These are phyloP conservation scores for Hippophae tibetana DNA, from an alignment of 306 rosid genomes.

Conservation along the genomic window DNA sequence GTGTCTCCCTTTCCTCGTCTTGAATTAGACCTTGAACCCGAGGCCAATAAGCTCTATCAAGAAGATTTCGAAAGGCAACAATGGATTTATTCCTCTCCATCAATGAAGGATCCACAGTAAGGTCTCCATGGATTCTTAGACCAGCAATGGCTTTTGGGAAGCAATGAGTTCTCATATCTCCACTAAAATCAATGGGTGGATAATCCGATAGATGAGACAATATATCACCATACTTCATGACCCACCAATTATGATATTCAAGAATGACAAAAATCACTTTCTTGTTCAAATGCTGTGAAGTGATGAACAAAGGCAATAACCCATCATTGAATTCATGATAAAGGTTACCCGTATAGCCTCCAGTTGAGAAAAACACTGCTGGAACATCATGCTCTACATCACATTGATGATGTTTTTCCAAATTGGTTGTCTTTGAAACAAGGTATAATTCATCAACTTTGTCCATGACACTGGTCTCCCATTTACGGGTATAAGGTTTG, in stretches of 20 bases:
- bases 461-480: slow-evolving; percentile 80
- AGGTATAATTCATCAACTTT: slow-evolving; percentile 63
- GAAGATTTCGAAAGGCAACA: slow-evolving; percentile 16
- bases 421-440: slow-evolving; percentile 35
- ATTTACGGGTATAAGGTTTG: slow-evolving; percentile 84
- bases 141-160: slow-evolving; percentile 33
- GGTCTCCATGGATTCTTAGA: slow-evolving; percentile 31
- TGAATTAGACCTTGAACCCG: not conserved
- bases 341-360: slow-evolving; percentile 46
- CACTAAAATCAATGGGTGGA: slow-evolving; percentile 20
- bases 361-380: slow-evolving; percentile 39
- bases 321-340: slow-evolving; percentile 45
- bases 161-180: slow-evolving; percentile 23
- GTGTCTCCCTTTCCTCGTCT: not conserved
- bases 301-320: slow-evolving; percentile 50
- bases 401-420: slow-evolving; percentile 10
- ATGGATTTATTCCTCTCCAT: slow-evolving; percentile 31
- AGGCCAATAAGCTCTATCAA: slow-evolving; percentile 10
- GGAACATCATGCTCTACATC: slow-evolving; percentile 30
- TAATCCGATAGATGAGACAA: slow-evolving; percentile 16
- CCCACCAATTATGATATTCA: slow-evolving; percentile 30
- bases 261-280: slow-evolving; percentile 29
- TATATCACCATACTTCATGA: slow-evolving; percentile 26
- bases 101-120: slow-evolving; percentile 26
- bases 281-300: slow-evolving; percentile 21